Percentiles rank a stretch among this genome's conserved stretches.
These are phyloP conservation scores for Calonectria pauciramosa DNA, from an alignment of 2,329 filamentous ascomycete genomes.

Conservation along the genomic window DNA sequence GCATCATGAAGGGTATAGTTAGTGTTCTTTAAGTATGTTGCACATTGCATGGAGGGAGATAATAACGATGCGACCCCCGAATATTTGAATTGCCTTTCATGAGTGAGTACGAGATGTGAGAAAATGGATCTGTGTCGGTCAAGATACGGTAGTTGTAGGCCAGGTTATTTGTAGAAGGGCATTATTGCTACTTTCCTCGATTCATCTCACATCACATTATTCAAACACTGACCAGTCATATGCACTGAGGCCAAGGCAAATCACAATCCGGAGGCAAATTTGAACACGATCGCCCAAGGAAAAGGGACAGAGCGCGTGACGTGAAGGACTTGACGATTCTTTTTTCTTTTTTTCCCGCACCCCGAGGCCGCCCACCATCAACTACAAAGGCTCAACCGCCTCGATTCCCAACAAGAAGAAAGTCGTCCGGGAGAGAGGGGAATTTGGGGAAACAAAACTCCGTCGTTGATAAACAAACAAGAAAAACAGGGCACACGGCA, in stretches of 20 bases:
- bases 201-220: not conserved
- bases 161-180: no score
- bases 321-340: conserved; percentile 3
- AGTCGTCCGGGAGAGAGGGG: conserved; percentile 13
- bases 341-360: conserved; percentile 2
- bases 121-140: not conserved
- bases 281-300: not conserved
- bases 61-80: not conserved
- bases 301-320: not conserved
- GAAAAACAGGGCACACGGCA: conserved; percentile 7
- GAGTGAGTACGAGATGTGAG: not conserved
- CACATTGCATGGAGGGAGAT: not conserved
- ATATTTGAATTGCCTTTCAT: not conserved
- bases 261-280: not conserved
- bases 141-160: no score
- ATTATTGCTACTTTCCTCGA: not conserved
- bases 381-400: conserved; percentile 2
- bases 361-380: conserved; percentile 12
- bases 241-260: not conserved
- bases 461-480: conserved; percentile 8
- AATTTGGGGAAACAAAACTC: conserved; percentile 13
- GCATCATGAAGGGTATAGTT: not conserved
- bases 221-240: not conserved
- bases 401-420: not conserved
- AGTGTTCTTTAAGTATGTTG: not conserved